Percentiles rank a stretch among this genome's conserved stretches.
These are phyloP conservation scores for Rutstroemia sp. DNA, from an alignment of 2,329 filamentous ascomycete species.

Conservation along the genomic window DNA sequence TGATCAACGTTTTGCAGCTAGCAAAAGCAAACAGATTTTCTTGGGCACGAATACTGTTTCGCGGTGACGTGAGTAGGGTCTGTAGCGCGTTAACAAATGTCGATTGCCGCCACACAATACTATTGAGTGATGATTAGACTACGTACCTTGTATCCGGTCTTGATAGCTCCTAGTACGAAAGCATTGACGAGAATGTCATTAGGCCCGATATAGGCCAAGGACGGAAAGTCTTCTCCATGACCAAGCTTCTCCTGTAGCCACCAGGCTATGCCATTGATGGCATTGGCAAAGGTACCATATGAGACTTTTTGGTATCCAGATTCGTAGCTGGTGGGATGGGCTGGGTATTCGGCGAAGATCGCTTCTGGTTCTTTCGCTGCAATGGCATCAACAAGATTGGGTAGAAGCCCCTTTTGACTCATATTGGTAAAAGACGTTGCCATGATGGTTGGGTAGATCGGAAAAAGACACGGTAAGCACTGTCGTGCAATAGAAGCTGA, in stretches of 20 bases:
- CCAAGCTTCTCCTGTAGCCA: constrained; percentile 11
- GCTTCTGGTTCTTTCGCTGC: constrained; percentile 1
- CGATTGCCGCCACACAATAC: background rate
- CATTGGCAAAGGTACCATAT: constrained; percentile 12
- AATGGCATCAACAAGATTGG: background rate
- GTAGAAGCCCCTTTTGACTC: background rate
- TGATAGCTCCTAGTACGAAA: constrained; percentile 3
- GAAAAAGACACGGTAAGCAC: background rate
- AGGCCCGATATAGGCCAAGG: constrained; percentile 37
- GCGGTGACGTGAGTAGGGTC: constrained; percentile 1
- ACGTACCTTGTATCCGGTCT: constrained; percentile 6
- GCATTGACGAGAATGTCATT: background rate
- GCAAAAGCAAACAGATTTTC: background rate
- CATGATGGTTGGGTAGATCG: background rate
- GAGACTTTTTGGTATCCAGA: constrained; percentile 11
- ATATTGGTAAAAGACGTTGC: background rate
- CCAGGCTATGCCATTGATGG: constrained; percentile 16
- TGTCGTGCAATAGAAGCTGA: background rate
- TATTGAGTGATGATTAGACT: background rate
- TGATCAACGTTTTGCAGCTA: background rate
- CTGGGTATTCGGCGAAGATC: constrained; percentile 3
- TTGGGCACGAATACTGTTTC: constrained; percentile 5
- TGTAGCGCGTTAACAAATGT: background rate
- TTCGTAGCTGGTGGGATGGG: background rate
- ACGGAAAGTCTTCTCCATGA: constrained; percentile 26